Conservation (phyloP, 345 rosid species). For the Rhodamnia argentea region DNA sequence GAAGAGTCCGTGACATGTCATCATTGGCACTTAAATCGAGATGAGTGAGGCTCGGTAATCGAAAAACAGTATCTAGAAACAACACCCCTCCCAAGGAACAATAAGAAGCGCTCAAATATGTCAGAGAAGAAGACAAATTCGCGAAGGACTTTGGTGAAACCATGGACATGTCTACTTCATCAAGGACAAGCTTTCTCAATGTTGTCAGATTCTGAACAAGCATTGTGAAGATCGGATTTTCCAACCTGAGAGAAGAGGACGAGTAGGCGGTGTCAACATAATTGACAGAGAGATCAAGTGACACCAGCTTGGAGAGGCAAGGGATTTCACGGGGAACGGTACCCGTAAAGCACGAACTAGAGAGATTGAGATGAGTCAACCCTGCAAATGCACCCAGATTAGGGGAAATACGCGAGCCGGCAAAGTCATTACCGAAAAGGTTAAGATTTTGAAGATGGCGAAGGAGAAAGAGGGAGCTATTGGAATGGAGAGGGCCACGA, state of each 20-base stretch:
- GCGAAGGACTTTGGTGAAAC: not conserved
- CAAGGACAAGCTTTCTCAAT: not conserved
- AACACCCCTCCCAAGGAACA: not conserved
- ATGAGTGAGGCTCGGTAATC: fast-evolving
- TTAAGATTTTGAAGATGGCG: not conserved
- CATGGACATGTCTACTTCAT: not conserved
- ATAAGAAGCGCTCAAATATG: not conserved
- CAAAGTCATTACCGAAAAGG: not conserved
- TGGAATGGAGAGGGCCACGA: not conserved
- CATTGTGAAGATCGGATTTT: not conserved
- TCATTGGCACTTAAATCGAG: fast-evolving
- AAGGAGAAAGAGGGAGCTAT: not conserved
- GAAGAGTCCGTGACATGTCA: fast-evolving
- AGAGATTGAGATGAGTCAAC: not conserved
- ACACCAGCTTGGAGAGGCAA: not conserved
- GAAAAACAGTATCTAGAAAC: not conserved
- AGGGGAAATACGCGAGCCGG: not conserved
- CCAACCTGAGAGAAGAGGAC: not conserved
- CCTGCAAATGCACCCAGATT: not conserved
- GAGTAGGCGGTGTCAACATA: not conserved
- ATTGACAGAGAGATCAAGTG: not conserved
- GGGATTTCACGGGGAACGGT: not conserved
- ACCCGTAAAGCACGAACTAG: not conserved
- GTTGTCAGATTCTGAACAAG: not conserved
- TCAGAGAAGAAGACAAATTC: not conserved